Conservation (phyloP, 768 basidiomycete genomes). For the Lepiota subincarnata region DNA sequence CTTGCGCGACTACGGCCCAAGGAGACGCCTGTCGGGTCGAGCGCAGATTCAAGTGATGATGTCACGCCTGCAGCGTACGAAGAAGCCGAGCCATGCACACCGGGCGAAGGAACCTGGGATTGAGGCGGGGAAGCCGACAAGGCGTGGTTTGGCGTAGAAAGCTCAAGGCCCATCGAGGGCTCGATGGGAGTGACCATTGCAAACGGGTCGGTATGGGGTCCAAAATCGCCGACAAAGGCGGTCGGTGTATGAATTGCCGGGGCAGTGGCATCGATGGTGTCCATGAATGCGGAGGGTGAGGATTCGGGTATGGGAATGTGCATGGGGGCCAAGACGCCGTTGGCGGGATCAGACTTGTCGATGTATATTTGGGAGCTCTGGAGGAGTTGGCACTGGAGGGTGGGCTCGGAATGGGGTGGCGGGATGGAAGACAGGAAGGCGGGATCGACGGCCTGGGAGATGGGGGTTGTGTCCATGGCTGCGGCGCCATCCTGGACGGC, state of each 20-base stretch:
- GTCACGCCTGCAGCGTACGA: slow-evolving; percentile 34
- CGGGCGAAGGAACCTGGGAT: slow-evolving; percentile 33
- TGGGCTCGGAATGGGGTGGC: slow-evolving; percentile 17
- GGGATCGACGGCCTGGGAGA: slow-evolving; percentile 22
- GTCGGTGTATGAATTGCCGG: slow-evolving; percentile 26
- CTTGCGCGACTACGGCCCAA: slow-evolving; percentile 35
- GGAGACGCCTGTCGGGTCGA: slow-evolving; percentile 32
- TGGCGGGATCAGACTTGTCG: slow-evolving; percentile 24
- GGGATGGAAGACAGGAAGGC: slow-evolving; percentile 19
- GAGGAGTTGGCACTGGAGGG: slow-evolving; percentile 22
- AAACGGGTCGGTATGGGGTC: slow-evolving; percentile 27
- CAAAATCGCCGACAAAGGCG: slow-evolving; percentile 39
- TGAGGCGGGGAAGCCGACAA: slow-evolving; percentile 31
- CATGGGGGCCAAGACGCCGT: slow-evolving; percentile 25
- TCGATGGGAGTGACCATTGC: slow-evolving; percentile 28
- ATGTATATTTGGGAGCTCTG: slow-evolving; percentile 34
- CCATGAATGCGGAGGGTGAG: slow-evolving; percentile 31
- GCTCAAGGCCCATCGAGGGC: slow-evolving; percentile 32
- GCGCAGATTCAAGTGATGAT: slow-evolving; percentile 43
- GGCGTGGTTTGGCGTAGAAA: slow-evolving; percentile 32
- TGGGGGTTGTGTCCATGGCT: slow-evolving; percentile 34
- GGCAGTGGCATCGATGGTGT: slow-evolving; percentile 22
- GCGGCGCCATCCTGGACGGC: slow-evolving; percentile 23
- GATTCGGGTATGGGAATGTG: slow-evolving; percentile 38
- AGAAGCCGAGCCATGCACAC: slow-evolving; percentile 34